These are phyloP conservation scores for Rauvolfia tetraphylla DNA, from an alignment of 257 asterid genomes.

Conservation along the genomic window DNA sequence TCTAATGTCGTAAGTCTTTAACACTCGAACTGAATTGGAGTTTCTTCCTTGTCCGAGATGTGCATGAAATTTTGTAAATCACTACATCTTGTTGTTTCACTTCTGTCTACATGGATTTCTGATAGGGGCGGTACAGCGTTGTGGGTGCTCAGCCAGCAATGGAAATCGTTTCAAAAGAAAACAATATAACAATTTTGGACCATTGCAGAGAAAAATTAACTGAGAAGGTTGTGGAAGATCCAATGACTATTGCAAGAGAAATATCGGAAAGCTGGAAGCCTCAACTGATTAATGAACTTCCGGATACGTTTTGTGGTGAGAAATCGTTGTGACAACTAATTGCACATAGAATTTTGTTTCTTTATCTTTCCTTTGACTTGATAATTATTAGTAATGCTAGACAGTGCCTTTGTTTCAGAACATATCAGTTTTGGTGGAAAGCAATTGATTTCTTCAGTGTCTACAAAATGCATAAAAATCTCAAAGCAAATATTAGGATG, in stretches of 20 bases:
- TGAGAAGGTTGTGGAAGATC: conserved; percentile 61
- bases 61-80: background rate
- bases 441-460: background rate
- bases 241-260: conserved; percentile 58
- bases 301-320: conserved; percentile 84
- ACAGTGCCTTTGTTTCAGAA: background rate
- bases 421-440: background rate
- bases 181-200: conserved; percentile 61
- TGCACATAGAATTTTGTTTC: background rate
- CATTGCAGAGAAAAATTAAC: conserved; percentile 45
- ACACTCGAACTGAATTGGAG: background rate
- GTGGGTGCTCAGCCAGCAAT: conserved; percentile 80
- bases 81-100: background rate
- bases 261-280: conserved; percentile 79
- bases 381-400: background rate
- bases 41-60: background rate
- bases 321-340: background rate
- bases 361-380: background rate
- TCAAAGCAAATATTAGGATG: background rate
- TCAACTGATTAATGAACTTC: conserved; percentile 57
- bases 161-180: conserved; percentile 78
- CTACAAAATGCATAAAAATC: background rate
- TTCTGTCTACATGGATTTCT: background rate
- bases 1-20: conserved; percentile 58
- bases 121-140: conserved; percentile 87